Conservation (phyloP, 768 basidiomycete species). For the Pulveroboletus frians region DNA sequence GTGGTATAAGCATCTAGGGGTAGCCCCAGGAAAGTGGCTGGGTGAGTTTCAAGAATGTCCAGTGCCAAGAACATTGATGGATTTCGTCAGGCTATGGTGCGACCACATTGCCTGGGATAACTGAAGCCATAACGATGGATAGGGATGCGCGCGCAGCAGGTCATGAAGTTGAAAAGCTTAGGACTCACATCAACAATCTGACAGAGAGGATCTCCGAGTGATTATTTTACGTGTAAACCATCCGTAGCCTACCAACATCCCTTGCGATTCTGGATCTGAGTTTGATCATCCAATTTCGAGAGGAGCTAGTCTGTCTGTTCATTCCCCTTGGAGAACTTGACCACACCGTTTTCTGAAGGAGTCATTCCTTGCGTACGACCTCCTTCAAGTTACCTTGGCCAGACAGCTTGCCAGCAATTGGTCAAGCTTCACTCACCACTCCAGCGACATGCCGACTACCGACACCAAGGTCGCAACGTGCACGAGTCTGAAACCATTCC, state of each 20-base stretch:
- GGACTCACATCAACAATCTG: slow-evolving; percentile 47
- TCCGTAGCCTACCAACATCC: no score
- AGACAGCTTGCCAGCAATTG: no score
- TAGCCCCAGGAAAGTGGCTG: slow-evolving; percentile 86
- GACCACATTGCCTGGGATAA: slow-evolving; percentile 77
- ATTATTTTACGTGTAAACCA: not conserved
- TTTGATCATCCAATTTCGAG: no score
- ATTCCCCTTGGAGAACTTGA: no score
- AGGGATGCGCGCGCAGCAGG: slow-evolving; percentile 56
- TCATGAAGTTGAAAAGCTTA: slow-evolving; percentile 59
- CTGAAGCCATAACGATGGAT: slow-evolving; percentile 73
- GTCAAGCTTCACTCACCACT: no score
- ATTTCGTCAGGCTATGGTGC: slow-evolving; percentile 66
- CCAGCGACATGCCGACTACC: slow-evolving; percentile 4
- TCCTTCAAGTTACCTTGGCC: no score
- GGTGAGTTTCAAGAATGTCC: slow-evolving; percentile 38
- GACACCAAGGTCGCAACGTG: slow-evolving; percentile 6
- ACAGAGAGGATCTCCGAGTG: slow-evolving; percentile 29
- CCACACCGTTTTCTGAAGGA: no score
- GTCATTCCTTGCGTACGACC: no score
- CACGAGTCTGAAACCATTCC: slow-evolving; percentile 11
- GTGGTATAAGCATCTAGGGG: slow-evolving; percentile 88
- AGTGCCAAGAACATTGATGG: slow-evolving; percentile 1
- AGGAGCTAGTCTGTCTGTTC: not conserved
- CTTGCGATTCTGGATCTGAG: no score